Percentiles rank a stretch among this genome's conserved stretches.
phyloP scores from a whole-genome alignment of 2,329 filamentous ascomycete species.

The Paracoccidioides lutzii region DNA sequence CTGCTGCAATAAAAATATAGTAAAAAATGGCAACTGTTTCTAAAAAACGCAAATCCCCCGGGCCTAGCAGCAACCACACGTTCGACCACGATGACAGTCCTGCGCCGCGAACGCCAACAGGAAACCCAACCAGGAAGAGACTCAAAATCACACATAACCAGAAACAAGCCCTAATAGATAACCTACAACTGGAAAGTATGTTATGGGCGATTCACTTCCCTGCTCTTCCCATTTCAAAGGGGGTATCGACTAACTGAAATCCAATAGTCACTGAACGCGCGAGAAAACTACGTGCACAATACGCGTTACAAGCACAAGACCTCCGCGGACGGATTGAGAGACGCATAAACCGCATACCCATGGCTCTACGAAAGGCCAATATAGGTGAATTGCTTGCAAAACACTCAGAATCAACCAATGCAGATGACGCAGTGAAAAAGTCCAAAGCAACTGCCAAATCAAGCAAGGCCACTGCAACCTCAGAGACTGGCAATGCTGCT shows the following conservation, averaged over 20 bases:
- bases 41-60: constrained; percentile 30
- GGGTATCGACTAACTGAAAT: neutral
- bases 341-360: constrained; percentile 83
- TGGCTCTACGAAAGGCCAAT: constrained; percentile 60
- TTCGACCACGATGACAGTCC: constrained; percentile 27
- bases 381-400: constrained; percentile 66
- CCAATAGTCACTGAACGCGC: constrained; percentile 71
- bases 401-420: constrained; percentile 24
- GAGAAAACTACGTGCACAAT: constrained; percentile 76
- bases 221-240: neutral
- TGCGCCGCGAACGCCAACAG: constrained; percentile 30
- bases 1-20: constrained; percentile 11
- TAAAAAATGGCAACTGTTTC: constrained; percentile 24
- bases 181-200: constrained; percentile 77
- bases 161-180: constrained; percentile 79
- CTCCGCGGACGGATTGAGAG: constrained; percentile 79
- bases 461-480: constrained; percentile 19
- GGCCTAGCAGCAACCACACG: constrained; percentile 7
- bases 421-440: constrained; percentile 28
- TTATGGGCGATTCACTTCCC: constrained; percentile 4
- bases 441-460: constrained; percentile 16
- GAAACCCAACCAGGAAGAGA: constrained; percentile 52
- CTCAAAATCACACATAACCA: constrained; percentile 54
- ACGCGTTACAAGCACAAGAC: constrained; percentile 74
- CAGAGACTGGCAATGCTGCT: constrained; percentile 20